These are phyloP conservation scores for Fusarium mangiferae DNA, from an alignment of 2,329 filamentous ascomycete genomes.

Conservation along the genomic window DNA sequence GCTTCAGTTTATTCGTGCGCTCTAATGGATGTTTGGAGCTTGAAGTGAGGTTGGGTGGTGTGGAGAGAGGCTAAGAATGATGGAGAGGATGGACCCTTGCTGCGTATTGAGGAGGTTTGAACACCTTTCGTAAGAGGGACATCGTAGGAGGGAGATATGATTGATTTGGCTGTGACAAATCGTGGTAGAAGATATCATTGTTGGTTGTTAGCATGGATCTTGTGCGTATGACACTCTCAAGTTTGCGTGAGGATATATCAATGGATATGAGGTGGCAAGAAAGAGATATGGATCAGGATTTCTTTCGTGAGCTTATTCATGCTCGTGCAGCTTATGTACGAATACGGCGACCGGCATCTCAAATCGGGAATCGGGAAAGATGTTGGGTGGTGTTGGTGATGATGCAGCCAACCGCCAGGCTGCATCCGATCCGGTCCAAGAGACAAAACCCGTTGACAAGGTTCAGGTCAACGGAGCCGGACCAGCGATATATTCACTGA, in stretches of 20 bases:
- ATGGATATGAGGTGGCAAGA: background rate
- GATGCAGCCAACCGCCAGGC: constrained; percentile 18
- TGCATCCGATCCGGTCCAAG: constrained; percentile 14
- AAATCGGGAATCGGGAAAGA: constrained; percentile 21
- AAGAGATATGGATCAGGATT: background rate
- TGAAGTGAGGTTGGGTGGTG: constrained; percentile 27
- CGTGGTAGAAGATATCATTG: background rate
- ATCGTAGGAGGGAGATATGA: background rate
- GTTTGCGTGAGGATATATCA: background rate
- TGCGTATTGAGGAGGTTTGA: constrained; percentile 28
- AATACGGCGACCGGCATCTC: constrained; percentile 36
- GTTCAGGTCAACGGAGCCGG: constrained; percentile 1
- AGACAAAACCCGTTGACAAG: background rate
- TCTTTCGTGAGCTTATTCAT: background rate
- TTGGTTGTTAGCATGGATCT: background rate
- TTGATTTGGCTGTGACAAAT: background rate
- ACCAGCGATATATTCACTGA: background rate
- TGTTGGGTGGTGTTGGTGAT: constrained; percentile 4
- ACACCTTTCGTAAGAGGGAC: constrained; percentile 20
- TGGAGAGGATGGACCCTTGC: constrained; percentile 34
- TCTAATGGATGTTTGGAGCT: background rate
- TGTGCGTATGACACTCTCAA: background rate
- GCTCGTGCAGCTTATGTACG: constrained; percentile 15
- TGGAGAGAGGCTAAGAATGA: constrained; percentile 29
- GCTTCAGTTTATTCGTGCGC: constrained; percentile 10